A percentile compares a stretch with the other conserved stretches of the same genome.
Evolutionary conservation across 2,329 filamentous ascomycete genomes (phyloP).

Genomic region (Curvularia hawaiiensis): DNA sequence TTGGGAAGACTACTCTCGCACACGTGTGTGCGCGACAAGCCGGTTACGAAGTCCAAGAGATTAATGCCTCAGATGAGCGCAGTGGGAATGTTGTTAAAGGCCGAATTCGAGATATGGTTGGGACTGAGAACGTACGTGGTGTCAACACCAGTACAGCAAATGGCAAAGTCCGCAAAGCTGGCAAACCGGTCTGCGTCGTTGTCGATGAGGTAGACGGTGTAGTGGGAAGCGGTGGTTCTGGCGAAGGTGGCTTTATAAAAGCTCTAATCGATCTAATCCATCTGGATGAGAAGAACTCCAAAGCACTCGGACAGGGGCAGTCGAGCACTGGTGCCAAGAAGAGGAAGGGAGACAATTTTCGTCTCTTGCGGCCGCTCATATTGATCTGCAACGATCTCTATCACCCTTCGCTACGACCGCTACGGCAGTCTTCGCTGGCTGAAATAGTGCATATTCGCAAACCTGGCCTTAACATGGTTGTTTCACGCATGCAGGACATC

Average conservation of each 20-base stretch:
- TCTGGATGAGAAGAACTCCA: slow-evolving; percentile 81
- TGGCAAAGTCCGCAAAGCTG: slow-evolving; percentile 70
- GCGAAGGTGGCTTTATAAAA: slow-evolving; percentile 94
- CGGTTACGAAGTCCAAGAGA: slow-evolving; percentile 94
- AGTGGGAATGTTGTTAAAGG: slow-evolving; percentile 89
- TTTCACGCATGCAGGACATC: slow-evolving; percentile 77
- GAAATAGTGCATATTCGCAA: slow-evolving; percentile 93
- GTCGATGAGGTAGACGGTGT: slow-evolving; percentile 98
- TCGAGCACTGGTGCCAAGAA: slow-evolving; percentile 49
- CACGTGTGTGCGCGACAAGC: slow-evolving; percentile 96
- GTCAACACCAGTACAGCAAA: slow-evolving; percentile 60
- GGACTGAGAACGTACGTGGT: slow-evolving; percentile 89
- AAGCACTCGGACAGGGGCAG: slow-evolving; percentile 42
- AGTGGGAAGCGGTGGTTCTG: slow-evolving; percentile 68
- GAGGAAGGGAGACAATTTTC: slow-evolving; percentile 84
- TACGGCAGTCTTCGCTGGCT: slow-evolving; percentile 83
- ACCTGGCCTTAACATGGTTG: slow-evolving; percentile 83
- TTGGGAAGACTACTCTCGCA: slow-evolving; percentile 94
- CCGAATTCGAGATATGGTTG: slow-evolving; percentile 86
- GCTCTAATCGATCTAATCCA: slow-evolving; percentile 89
- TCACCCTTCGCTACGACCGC: slow-evolving; percentile 81
- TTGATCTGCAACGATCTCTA: slow-evolving; percentile 98
- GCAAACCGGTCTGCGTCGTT: slow-evolving; percentile 87
- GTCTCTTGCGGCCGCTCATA: slow-evolving; percentile 84
- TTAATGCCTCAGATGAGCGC: slow-evolving; percentile 96